A percentile compares a stretch with the other conserved stretches of the same genome.
phyloP scores from a whole-genome alignment of 2,329 filamentous ascomycete species.

The Exophiala calicioides region DNA sequence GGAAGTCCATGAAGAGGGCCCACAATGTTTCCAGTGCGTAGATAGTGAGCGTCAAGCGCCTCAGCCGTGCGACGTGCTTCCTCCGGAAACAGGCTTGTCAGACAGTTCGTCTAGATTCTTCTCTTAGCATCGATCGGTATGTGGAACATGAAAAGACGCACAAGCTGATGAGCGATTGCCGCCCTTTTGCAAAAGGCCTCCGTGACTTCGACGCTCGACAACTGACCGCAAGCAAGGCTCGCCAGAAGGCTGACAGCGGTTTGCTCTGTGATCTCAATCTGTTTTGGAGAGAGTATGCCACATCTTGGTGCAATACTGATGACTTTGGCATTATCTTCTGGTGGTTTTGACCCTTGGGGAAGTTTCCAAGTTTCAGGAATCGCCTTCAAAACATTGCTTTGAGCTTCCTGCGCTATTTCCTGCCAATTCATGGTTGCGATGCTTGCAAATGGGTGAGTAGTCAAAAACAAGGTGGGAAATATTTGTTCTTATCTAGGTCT shows the following conservation, averaged over 20 bases:
- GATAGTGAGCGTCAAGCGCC: slow-evolving; percentile 48
- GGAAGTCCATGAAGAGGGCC: slow-evolving; percentile 56
- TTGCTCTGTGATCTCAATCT: slow-evolving; percentile 54
- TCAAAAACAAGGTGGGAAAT: too few relatives aligned
- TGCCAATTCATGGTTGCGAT: slow-evolving; percentile 13
- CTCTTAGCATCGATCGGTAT: not conserved
- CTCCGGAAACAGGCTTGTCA: slow-evolving; percentile 56
- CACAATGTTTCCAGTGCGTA: slow-evolving; percentile 16
- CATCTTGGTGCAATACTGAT: slow-evolving; percentile 15
- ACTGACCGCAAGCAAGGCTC: slow-evolving; percentile 45
- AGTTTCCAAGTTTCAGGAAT: slow-evolving; percentile 21
- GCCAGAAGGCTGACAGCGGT: slow-evolving; percentile 46
- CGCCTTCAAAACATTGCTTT: slow-evolving; percentile 8
- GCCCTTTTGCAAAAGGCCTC: slow-evolving; percentile 59
- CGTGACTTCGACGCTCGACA: slow-evolving; percentile 49
- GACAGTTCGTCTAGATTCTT: slow-evolving; percentile 36
- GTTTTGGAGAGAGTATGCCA: slow-evolving; percentile 15
- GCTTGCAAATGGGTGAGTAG: too few relatives aligned
- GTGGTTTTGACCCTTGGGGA: slow-evolving; percentile 3
- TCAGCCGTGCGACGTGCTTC: slow-evolving; percentile 50
- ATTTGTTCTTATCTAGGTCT: too few relatives aligned
- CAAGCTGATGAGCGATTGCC: slow-evolving; percentile 44
- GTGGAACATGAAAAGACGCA: not conserved
- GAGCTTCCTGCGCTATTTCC: slow-evolving; percentile 11
- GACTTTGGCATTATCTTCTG: slow-evolving; percentile 4